Conservation (phyloP, 2,329 filamentous ascomycete genomes). For the Chaetomiaceae sp. region DNA sequence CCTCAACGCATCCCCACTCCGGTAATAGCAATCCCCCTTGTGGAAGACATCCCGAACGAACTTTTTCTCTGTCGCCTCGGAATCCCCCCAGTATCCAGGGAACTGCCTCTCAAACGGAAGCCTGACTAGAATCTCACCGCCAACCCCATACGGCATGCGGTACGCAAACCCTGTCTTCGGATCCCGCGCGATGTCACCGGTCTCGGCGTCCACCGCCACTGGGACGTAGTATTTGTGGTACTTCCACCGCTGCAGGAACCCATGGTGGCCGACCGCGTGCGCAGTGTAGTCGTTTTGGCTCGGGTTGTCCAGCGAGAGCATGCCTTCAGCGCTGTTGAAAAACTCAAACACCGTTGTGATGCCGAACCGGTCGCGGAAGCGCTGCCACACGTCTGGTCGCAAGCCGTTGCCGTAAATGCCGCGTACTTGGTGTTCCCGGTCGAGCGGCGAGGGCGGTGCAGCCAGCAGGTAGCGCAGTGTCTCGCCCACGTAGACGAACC, state of each 20-base stretch:
- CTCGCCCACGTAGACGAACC: slow-evolving; percentile 75
- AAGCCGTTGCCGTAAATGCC: slow-evolving; percentile 64
- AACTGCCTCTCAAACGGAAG: slow-evolving; percentile 56
- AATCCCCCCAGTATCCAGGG: slow-evolving; percentile 66
- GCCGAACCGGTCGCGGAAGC: slow-evolving; percentile 60
- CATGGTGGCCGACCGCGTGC: slow-evolving; percentile 67
- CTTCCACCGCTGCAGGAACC: slow-evolving; percentile 51
- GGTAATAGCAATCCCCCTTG: slow-evolving; percentile 65
- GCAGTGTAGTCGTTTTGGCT: slow-evolving; percentile 59
- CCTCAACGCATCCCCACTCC: slow-evolving; percentile 63
- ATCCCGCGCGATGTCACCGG: slow-evolving; percentile 62
- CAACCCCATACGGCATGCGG: slow-evolving; percentile 59
- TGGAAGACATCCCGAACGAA: slow-evolving; percentile 60
- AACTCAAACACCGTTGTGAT: slow-evolving; percentile 65
- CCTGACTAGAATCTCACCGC: slow-evolving; percentile 71
- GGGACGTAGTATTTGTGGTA: slow-evolving; percentile 57
- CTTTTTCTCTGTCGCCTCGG: slow-evolving; percentile 62
- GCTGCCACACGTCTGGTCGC: slow-evolving; percentile 63
- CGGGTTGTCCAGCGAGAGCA: slow-evolving; percentile 58
- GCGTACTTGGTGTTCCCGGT: slow-evolving; percentile 54
- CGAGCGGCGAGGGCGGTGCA: slow-evolving; percentile 57
- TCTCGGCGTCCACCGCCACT: slow-evolving; percentile 64
- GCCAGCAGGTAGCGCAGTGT: slow-evolving; percentile 70
- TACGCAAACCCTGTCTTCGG: slow-evolving; percentile 63
- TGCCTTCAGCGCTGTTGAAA: slow-evolving; percentile 72